Conservation (phyloP, 108 stramenopile species). For the Pseudonitzschia delicatissima region DNA sequence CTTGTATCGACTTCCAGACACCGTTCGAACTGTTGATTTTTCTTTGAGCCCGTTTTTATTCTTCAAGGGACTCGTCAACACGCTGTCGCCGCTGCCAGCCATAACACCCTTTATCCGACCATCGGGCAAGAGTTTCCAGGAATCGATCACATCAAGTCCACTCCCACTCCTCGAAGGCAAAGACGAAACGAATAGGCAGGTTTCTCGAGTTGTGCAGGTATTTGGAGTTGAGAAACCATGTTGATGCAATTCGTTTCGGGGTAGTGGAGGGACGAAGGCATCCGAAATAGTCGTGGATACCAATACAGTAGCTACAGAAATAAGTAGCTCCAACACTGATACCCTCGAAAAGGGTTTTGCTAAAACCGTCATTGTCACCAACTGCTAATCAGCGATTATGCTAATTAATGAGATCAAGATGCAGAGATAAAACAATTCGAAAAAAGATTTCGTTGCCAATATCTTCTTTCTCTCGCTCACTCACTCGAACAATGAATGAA, state of each 20-base stretch:
- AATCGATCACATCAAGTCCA: neutral
- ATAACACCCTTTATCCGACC: conserved; percentile 12
- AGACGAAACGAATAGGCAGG: too few species aligned
- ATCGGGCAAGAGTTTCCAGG: conserved; percentile 13
- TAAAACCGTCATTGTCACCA: neutral
- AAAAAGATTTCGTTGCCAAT: too few species aligned
- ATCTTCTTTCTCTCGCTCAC: too few species aligned
- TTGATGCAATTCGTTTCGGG: too few species aligned
- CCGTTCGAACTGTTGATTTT: conserved; percentile 4
- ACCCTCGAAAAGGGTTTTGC: neutral
- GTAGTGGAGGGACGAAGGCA: conserved; percentile 3
- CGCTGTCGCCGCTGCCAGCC: neutral
- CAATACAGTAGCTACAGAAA: neutral
- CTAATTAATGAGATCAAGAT: too few species aligned
- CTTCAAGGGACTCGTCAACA: conserved; percentile 6
- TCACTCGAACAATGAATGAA: too few species aligned
- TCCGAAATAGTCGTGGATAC: conserved; percentile 1
- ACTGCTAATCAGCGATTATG: too few species aligned
- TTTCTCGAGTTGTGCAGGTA: too few species aligned
- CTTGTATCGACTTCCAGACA: conserved; percentile 7
- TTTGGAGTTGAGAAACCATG: too few species aligned
- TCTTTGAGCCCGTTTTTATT: neutral
- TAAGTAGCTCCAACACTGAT: neutral
- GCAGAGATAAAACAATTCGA: too few species aligned
- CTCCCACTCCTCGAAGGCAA: neutral